Evolutionary conservation across 352 stramenopile species (phyloP).

Genomic region (Globisporangium apiculatum): DNA sequence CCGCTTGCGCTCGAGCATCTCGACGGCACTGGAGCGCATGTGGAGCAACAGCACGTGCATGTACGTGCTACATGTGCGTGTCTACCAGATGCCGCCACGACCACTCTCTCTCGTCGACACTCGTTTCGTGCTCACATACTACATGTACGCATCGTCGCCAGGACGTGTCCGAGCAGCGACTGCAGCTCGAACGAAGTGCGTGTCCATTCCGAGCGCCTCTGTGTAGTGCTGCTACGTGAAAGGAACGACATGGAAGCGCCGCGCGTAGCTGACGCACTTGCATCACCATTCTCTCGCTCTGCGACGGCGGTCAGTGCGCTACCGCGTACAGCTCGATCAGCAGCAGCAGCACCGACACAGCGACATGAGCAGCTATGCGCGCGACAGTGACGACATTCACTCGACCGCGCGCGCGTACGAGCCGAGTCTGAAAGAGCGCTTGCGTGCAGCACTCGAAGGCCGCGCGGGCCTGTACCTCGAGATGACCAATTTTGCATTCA

Average conservation of each 20-base stretch:
- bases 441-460: slow-evolving; percentile 24
- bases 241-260: neutral
- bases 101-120: no score
- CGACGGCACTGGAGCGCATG: neutral
- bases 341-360: slow-evolving; percentile 11
- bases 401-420: slow-evolving; percentile 37
- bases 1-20: neutral
- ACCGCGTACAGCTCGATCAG: slow-evolving; percentile 16
- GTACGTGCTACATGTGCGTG: no score
- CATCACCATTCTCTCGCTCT: no score
- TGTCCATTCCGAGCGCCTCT: neutral
- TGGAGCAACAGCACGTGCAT: neutral
- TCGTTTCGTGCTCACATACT: neutral
- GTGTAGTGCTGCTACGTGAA: neutral
- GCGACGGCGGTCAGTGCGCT: neutral
- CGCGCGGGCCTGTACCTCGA: slow-evolving; percentile 40
- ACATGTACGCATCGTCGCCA: neutral
- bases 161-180: slow-evolving; percentile 3
- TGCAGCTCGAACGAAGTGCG: slow-evolving; percentile 10
- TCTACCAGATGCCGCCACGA: no score
- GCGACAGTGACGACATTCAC: slow-evolving; percentile 12
- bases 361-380: slow-evolving; percentile 15
- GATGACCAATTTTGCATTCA: slow-evolving; percentile 49
- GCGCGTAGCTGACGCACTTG: no score
- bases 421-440: slow-evolving; percentile 36